Percentiles rank a stretch among this genome's conserved stretches.
Conservation (phyloP, 2,329 filamentous ascomycete species). For the Didymella pinodella region DNA sequence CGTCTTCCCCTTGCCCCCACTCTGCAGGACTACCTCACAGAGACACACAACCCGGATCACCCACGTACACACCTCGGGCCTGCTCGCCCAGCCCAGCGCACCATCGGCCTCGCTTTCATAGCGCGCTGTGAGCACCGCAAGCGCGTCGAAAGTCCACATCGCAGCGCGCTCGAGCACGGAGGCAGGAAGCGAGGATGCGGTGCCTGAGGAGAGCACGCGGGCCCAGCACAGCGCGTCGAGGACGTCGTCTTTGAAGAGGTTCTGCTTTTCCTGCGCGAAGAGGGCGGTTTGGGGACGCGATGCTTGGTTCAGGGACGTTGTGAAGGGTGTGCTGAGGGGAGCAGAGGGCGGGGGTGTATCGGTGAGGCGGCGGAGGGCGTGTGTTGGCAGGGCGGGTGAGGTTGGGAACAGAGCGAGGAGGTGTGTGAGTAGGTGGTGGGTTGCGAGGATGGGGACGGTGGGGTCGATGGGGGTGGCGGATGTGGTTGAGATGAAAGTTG, state of each 20-base stretch:
- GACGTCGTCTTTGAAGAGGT: constrained; percentile 87
- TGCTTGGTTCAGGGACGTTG: constrained; percentile 39
- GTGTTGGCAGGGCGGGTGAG: constrained; percentile 46
- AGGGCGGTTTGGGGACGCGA: constrained; percentile 68
- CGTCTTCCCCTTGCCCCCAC: constrained; percentile 26
- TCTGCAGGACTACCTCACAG: constrained; percentile 50
- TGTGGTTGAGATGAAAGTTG: constrained; percentile 54
- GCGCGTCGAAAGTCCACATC: constrained; percentile 61
- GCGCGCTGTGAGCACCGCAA: constrained; percentile 55
- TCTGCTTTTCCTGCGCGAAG: constrained; percentile 90
- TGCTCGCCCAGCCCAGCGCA: constrained; percentile 75
- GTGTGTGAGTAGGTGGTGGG: constrained; percentile 49
- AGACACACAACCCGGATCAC: constrained; percentile 57
- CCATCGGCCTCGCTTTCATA: constrained; percentile 62
- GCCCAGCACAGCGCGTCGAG: constrained; percentile 77
- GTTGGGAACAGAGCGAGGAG: constrained; percentile 46
- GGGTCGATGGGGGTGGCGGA: constrained; percentile 33
- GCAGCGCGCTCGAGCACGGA: constrained; percentile 23
- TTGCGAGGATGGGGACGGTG: constrained; percentile 60
- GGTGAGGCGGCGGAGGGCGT: constrained; percentile 50
- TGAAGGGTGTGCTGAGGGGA: constrained; percentile 24
- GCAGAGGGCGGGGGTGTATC: background rate
- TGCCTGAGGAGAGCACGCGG: constrained; percentile 54
- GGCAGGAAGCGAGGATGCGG: constrained; percentile 27
- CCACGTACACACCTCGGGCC: constrained; percentile 71